Evolutionary conservation across 495 filamentous ascomycete species (phyloP), one percentile per base, ranked within the genome.

Genomic region (Recurvomyces mirabilis): DNA sequence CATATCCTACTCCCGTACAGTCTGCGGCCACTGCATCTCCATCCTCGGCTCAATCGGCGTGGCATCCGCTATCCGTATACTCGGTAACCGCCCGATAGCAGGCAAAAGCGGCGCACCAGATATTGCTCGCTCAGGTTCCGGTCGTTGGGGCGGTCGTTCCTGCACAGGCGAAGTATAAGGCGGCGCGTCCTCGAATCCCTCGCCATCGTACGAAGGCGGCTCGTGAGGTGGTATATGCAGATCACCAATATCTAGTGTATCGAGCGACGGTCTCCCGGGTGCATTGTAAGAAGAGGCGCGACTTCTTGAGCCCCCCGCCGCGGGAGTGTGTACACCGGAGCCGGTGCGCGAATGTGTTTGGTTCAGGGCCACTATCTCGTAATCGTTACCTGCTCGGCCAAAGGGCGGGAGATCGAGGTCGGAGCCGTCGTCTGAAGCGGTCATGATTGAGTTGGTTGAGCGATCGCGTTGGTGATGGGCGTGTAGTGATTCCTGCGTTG

Each of bases 391-490:
- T 11, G 50, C 17, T 22, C 56, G 43, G 26, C 46, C 55, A 36
- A 40, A 40, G 13, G 48, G 41, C 17, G 51, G 51, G 29, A 46
- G 19, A 11, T 49, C 41, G 6, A 55, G 38, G n/a, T 57, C 47
- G n/a, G 54, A 55, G 46, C 55, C 32, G 29, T 30, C 26, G 23
- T 43, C 44, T 12, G 44, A 47, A 24, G 52, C 36, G 32, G 56
- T 49, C 19, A 55, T 20, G 28, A 58, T 41, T 10, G 60, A 61
- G 30, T 57, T 56, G 1, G 48, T 47, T 6, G 57, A 60, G 18
- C 51, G 49, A 28, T 46, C 56, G 26, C 60, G 53, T 20, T 46
- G 48, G 41, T 62, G 59, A n/a, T n/a, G n/a, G 11, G 48, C 41
- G 35, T 40, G 13, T 11, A 60, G 50, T 4, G 58, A 45, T 41